Base-by-base conservation (phyloP, 768 basidiomycete species). In the Calvatia gigantea region DNA sequence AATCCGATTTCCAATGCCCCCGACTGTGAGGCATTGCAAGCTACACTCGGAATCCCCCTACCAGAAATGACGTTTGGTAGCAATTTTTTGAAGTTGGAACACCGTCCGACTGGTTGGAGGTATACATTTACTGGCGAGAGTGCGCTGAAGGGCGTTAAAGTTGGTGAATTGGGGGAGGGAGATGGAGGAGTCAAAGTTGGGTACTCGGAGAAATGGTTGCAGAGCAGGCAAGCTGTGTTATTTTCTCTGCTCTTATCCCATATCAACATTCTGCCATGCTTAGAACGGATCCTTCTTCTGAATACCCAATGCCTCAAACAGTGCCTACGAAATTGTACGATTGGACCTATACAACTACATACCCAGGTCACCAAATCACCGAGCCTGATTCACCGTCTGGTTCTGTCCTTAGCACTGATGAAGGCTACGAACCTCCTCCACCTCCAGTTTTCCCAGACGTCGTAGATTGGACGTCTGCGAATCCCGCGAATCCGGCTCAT, bases 11-110 rank as follows among this genome's bases (percentile, higher is more conserved):
- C 91, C 21, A 87, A 86, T 64, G 87, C 92, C 1, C 67, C 73
- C 42, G 85, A 93, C 62, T 84, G 83, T 58, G 89, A 95, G 65
- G 75, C 76, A 0, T 71, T 92, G 43, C 86, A 89, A 48, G 72
- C 80, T 5, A 61, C 70, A 0, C 73, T 91, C 3, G 84, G 86
- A 2, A 77, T 98, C 23, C 91, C 96, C 0, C 70, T 96, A 1
- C 97, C 97, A 2, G 97, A 99, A 68, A 98, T 98, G 93, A 94
- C 91, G 0, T 98, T 98, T 64, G 94, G 94, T 4, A 83, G 81
- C 69, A 98, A 98, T 69, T 67, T 67, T 14, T 77, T 99, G 7
- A 72, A 76, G 3, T 70, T 98, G 23, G 75, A 78, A 29, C 91
- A 98, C 62, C 72, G 66, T 23, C 69, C 82, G 0, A 83, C 80